A percentile compares a stretch with the other conserved stretches of the same genome.
Conservation (phyloP, 2,329 filamentous ascomycete genomes). For the Diaporthe longicolla region DNA sequence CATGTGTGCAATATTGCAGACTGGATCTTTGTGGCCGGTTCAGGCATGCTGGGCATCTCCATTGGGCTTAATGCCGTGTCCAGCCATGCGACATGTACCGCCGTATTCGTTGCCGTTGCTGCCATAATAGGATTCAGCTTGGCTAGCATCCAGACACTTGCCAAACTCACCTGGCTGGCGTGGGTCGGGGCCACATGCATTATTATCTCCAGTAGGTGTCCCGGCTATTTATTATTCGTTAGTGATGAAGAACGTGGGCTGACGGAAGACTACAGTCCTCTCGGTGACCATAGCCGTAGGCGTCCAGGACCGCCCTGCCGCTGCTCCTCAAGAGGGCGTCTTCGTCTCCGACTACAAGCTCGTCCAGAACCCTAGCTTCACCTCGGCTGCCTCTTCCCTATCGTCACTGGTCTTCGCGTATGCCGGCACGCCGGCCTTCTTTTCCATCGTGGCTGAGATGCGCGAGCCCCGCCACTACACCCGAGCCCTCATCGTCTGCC, state of each 20-base stretch:
- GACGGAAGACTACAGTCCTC: conserved; percentile 55
- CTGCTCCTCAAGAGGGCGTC: conserved; percentile 66
- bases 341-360: conserved; percentile 68
- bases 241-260: neutral
- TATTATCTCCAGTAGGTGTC: conserved; percentile 49
- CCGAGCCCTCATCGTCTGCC: conserved; percentile 46
- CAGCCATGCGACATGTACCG: conserved; percentile 48
- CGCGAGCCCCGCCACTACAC: conserved; percentile 63
- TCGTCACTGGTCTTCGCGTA: conserved; percentile 69
- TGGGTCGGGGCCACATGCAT: conserved; percentile 64
- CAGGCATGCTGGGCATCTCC: conserved; percentile 45
- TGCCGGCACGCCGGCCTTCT: conserved; percentile 66
- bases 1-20: neutral
- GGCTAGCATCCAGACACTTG: conserved; percentile 45
- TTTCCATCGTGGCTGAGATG: conserved; percentile 73
- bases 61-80: conserved; percentile 49
- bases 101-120: conserved; percentile 47
- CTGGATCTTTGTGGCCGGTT: conserved; percentile 46
- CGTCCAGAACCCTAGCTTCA: conserved; percentile 56
- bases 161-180: conserved; percentile 47
- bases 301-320: conserved; percentile 66
- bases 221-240: too few species aligned
- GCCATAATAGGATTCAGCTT: conserved; percentile 46
- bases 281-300: conserved; percentile 51
- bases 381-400: conserved; percentile 65